Evolutionary conservation across 2,329 filamentous ascomycete genomes (phyloP).

Genomic region (Ophiostoma tasmaniense): DNA sequence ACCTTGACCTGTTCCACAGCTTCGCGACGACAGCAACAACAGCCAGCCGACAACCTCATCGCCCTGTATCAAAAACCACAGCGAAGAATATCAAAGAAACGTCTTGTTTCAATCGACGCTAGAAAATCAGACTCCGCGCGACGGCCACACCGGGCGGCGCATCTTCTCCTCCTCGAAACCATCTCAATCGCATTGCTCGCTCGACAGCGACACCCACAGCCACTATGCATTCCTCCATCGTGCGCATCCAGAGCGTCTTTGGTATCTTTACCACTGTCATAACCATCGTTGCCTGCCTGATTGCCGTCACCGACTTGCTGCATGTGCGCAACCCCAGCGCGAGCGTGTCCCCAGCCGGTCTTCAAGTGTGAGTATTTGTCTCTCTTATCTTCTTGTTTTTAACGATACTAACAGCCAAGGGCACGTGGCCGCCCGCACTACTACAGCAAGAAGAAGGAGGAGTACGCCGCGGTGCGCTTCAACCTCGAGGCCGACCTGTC

Average conservation of each 20-base stretch:
- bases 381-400: background rate
- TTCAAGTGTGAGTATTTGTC: slow-evolving; percentile 65
- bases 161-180: background rate
- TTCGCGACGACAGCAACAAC: background rate
- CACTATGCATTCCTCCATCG: slow-evolving; percentile 79
- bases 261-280: slow-evolving; percentile 96
- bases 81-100: background rate
- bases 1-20: background rate
- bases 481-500: slow-evolving; percentile 85
- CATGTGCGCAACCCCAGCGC: slow-evolving; percentile 57
- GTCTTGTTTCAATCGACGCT: background rate
- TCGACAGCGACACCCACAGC: slow-evolving; percentile 11
- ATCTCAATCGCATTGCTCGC: background rate
- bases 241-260: slow-evolving; percentile 84
- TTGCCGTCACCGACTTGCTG: slow-evolving; percentile 71
- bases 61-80: background rate
- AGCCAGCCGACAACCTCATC: background rate
- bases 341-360: slow-evolving; percentile 58
- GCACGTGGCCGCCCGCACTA: slow-evolving; percentile 91
- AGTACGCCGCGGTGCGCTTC: slow-evolving; percentile 92
- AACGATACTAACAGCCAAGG: slow-evolving; percentile 42
- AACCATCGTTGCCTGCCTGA: slow-evolving; percentile 68
- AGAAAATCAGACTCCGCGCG: background rate
- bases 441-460: slow-evolving; percentile 85
- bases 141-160: background rate